Evolutionary conservation across 2,329 filamentous ascomycete species (phyloP), one percentile per base, ranked within the genome.

Genomic region (Annulohypoxylon truncatum): DNA sequence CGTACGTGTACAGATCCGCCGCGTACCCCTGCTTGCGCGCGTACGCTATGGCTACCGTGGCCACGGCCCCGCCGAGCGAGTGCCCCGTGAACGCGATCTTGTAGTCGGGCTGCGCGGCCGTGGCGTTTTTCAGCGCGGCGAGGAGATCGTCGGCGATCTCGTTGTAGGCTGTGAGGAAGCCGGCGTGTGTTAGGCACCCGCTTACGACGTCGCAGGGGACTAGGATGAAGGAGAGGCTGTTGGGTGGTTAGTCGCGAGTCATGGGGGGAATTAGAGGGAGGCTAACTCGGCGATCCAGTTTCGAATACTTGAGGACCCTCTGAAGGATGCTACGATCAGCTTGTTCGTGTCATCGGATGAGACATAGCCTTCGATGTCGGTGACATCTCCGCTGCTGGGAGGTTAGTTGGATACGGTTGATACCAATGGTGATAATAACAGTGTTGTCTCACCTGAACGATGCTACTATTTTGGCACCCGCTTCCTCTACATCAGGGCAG

Each of bases 1-100:
- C 90, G 78, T 85, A 93, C 1, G 86, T 89, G 82, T 89, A 91
- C 44, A 92, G 72, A 70, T 90, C 87, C 53, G 82, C 77, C 1
- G 78, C 68, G 63, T 79, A 77, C 42, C 84, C 87, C 8, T 75
- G 73, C 4, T 76, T 75, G 48, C 89, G 84, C 18, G 91, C 78
- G 69, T 86, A 82, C 0, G 83, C 86, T 0, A 83, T 86, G 0
- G 83, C 89, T 3, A 93, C 75, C 5, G 85, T 87, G 38, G 85
- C 88, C 1, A 92, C 80, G 5, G 89, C 89, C 24, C 82, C 90
- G 50, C 90, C 90, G 3, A 93, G 85, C 8, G 88, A 90, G 80
- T 92, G 90, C 33, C 90, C 91, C 0, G 89, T 88, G n/a, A 84
- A 77, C 15, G 90, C 75, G 74, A 91, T 74, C 47, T 76, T 76